Evolutionary conservation across 768 basidiomycete genomes (phyloP).

Genomic region (Collybiopsis luxurians): DNA sequence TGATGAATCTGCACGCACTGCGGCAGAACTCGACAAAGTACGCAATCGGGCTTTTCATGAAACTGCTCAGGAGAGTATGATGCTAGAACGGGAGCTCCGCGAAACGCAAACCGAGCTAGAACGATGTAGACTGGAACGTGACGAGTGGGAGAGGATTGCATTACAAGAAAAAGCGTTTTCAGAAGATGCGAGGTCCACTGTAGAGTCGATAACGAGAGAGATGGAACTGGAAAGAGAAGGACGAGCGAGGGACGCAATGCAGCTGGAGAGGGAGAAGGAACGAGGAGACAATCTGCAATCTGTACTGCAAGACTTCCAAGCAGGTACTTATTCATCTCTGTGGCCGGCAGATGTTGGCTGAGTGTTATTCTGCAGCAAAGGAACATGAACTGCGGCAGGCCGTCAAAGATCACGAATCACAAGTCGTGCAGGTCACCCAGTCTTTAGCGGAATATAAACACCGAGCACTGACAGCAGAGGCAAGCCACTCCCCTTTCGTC

Average conservation of each 20-base stretch:
- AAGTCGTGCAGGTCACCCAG: slow-evolving; percentile 64
- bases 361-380: slow-evolving; percentile 54
- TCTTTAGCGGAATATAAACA: slow-evolving; percentile 90
- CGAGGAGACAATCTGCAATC: slow-evolving; percentile 83
- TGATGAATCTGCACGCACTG: slow-evolving; percentile 69
- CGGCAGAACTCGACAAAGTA: slow-evolving; percentile 66
- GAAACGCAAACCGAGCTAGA: slow-evolving; percentile 88
- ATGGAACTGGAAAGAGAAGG: slow-evolving; percentile 64
- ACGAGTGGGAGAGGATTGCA: slow-evolving; percentile 51
- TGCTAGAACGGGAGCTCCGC: slow-evolving; percentile 77
- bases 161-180: slow-evolving; percentile 63
- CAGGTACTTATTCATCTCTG: slow-evolving; percentile 50
- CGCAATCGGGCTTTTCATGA: slow-evolving; percentile 65
- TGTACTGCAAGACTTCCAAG: slow-evolving; percentile 94
- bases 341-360: slow-evolving; percentile 7
- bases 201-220: slow-evolving; percentile 58
- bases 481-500: slow-evolving; percentile 26
- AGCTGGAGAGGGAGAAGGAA: slow-evolving; percentile 68
- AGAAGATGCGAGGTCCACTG: slow-evolving; percentile 64
- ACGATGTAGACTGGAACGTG: slow-evolving; percentile 76
- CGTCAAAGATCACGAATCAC: slow-evolving; percentile 77
- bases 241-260: slow-evolving; percentile 49
- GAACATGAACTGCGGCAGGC: slow-evolving; percentile 88
- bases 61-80: slow-evolving; percentile 62
- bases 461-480: slow-evolving; percentile 86